Evolutionary conservation across 352 stramenopile genomes (phyloP), one percentile per base, ranked within the genome.

Genomic region (Thalassiosira hispida): DNA sequence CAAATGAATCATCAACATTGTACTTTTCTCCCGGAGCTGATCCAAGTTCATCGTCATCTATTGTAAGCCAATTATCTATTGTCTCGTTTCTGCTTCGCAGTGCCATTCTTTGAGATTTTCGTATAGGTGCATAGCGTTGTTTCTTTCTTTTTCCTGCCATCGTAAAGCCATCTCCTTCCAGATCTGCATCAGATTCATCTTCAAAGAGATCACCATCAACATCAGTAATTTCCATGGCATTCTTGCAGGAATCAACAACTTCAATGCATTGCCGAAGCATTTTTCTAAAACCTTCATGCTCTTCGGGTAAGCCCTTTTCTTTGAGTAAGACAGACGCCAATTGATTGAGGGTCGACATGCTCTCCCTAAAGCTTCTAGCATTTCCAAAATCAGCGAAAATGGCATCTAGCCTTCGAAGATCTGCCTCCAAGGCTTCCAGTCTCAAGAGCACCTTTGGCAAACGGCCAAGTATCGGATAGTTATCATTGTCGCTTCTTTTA

Each of bases 1-100:
- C 77, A 71, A 72, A 84, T 49, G 70, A 64, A 75, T 84, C 77
- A 25, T 70, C 25, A 22, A 27, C 42, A 61, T 80, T 84, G 65
- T 72, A 67, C 14, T 46, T 76, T 62, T 84, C 77, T 60, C 70
- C 77, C 12, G 70, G 49, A 29, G 56, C 40, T 31, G 68, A 55
- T 62, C 49, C 77, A 56, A 84, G 80, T 29, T 84, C 51, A 33
- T 79, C 67, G 53, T 84, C 60, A 35, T 84, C 77, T 4, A 80
- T 56, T 18, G 70, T 55, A 52, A 84, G 77, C 77, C 77, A 84
- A 70, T 73, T 25, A 29, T 84, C 77, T 35, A 84, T 73, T 11
- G 77, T 84, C 12, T 71, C 69, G 67, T 84, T 84, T 44, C 77
- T 73, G 61, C 77, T 84, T 49, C 70, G 38, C 9, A 84, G 40